Evolutionary conservation across 352 stramenopile genomes (phyloP).

Genomic region (Poterioochromonas sp.): DNA sequence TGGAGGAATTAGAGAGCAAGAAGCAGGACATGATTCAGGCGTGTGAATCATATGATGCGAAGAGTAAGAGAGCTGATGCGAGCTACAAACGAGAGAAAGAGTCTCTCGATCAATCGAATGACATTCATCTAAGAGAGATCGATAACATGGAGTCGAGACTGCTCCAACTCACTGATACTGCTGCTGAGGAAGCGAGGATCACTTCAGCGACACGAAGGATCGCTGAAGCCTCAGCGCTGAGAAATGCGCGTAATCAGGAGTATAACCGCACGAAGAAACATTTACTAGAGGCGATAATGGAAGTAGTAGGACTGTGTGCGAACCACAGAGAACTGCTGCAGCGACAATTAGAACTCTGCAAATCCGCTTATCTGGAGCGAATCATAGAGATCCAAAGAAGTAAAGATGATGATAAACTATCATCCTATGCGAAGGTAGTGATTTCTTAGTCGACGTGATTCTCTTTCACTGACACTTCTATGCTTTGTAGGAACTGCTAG

Average conservation of each 20-base stretch:
- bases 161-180: not conserved
- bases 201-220: not conserved
- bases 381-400: no score
- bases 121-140: not conserved
- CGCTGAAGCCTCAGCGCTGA: not conserved
- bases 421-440: no score
- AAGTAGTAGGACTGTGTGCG: not conserved
- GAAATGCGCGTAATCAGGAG: not conserved
- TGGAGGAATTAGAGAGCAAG: slow-evolving; percentile 46
- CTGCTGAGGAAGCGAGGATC: slow-evolving; percentile 6
- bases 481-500: no score
- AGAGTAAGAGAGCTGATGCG: not conserved
- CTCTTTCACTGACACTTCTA: no score
- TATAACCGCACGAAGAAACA: not conserved
- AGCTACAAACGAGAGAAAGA: slow-evolving; percentile 31
- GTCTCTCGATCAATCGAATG: not conserved
- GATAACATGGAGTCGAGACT: slow-evolving; percentile 34
- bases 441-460: no score
- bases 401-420: no score
- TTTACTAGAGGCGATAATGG: slow-evolving; percentile 18
- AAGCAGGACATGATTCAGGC: not conserved
- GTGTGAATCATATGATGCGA: not conserved
- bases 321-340: slow-evolving; percentile 37
- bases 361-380: no score
- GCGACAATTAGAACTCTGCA: not conserved